Evolutionary conservation across 306 rosid species (phyloP).

Genomic region (Mucuna pruriens): DNA sequence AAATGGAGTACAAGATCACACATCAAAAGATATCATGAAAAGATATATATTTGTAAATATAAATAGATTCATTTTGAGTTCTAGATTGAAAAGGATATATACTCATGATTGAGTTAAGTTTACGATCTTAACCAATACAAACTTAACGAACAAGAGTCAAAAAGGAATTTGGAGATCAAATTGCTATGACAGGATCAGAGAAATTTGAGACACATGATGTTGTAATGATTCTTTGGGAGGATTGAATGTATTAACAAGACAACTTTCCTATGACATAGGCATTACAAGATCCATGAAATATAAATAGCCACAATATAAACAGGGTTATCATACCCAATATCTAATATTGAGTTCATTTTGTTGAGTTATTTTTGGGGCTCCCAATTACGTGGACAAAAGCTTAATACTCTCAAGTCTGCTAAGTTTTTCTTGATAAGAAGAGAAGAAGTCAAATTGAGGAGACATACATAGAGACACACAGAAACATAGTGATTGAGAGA

Average conservation of each 20-base stretch:
- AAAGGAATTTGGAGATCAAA: neutral
- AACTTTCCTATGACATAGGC: conserved; percentile 97
- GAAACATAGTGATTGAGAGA: too few species aligned
- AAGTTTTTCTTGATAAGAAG: too few species aligned
- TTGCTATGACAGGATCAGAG: neutral
- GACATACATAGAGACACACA: too few species aligned
- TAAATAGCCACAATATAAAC: neutral
- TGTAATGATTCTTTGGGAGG: neutral
- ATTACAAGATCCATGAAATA: conserved; percentile 39
- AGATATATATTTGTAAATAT: too few species aligned
- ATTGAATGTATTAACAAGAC: neutral
- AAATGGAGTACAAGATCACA: neutral
- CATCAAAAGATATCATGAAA: neutral
- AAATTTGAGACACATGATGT: neutral
- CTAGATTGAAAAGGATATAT: neutral
- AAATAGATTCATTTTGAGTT: neutral
- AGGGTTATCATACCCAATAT: neutral
- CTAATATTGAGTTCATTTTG: neutral
- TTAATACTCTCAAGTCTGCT: too few species aligned
- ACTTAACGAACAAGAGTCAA: neutral
- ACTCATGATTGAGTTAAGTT: neutral
- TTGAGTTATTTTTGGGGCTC: too few species aligned
- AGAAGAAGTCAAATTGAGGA: too few species aligned
- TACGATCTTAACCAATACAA: neutral
- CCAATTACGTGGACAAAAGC: too few species aligned